Percentiles rank a stretch among this genome's conserved stretches.
These are phyloP conservation scores for Aureobasidium subglaciale DNA, from an alignment of 2,329 filamentous ascomycete species.

Conservation along the genomic window DNA sequence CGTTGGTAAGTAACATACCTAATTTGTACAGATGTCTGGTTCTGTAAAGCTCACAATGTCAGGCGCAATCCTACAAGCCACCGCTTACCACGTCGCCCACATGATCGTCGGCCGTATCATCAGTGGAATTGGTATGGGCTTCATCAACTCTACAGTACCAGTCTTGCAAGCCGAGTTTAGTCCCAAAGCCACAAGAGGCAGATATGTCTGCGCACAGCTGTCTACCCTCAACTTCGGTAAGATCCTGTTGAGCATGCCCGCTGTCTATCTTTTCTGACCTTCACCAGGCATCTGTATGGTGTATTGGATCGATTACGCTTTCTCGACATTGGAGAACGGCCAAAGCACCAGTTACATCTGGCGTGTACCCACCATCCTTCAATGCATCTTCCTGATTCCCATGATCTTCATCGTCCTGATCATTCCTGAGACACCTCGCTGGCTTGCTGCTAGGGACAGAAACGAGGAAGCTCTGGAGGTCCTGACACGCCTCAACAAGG, in stretches of 20 bases:
- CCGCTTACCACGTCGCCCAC: slow-evolving; percentile 20
- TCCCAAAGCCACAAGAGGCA: slow-evolving; percentile 26
- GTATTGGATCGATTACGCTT: slow-evolving; percentile 43
- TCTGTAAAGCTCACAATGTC: slow-evolving; percentile 17
- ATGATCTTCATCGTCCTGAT: slow-evolving; percentile 37
- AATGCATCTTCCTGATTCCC: slow-evolving; percentile 35
- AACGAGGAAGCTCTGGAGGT: slow-evolving; percentile 50
- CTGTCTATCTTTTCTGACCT: background rate
- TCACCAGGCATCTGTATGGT: slow-evolving; percentile 32
- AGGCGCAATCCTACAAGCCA: slow-evolving; percentile 25
- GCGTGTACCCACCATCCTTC: slow-evolving; percentile 38
- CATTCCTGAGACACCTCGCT: slow-evolving; percentile 52
- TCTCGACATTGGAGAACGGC: slow-evolving; percentile 25
- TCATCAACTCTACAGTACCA: slow-evolving; percentile 37
- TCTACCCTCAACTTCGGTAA: slow-evolving; percentile 40
- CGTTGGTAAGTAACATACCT: slow-evolving; percentile 12
- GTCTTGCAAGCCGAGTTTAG: slow-evolving; percentile 39
- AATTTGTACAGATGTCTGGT: too few species aligned
- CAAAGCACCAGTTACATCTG: slow-evolving; percentile 31
- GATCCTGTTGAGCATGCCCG: slow-evolving; percentile 13
- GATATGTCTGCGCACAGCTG: slow-evolving; percentile 42
- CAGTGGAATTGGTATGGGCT: slow-evolving; percentile 23
- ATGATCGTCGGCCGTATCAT: slow-evolving; percentile 23
- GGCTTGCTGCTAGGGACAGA: slow-evolving; percentile 51
- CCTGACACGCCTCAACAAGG: slow-evolving; percentile 38